Evolutionary conservation across 2,329 filamentous ascomycete species (phyloP).

Genomic region (Biscogniauxia marginata): DNA sequence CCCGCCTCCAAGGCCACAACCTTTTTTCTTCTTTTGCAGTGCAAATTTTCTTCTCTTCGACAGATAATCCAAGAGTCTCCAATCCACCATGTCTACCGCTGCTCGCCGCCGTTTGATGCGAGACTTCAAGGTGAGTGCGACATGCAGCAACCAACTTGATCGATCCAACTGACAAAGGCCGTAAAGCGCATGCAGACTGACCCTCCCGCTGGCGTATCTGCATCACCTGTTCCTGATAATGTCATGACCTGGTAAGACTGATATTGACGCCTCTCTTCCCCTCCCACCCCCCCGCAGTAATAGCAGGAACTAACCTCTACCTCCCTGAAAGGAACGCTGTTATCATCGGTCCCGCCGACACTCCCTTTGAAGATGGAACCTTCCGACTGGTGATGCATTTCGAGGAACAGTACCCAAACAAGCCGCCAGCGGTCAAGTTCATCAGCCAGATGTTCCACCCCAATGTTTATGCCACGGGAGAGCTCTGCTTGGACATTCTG

Average conservation of each 20-base stretch:
- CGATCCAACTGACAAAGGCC: slow-evolving; percentile 18
- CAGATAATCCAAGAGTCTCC: neutral
- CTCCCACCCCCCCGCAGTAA: slow-evolving; percentile 8
- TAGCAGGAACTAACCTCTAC: slow-evolving; percentile 25
- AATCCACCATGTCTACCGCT: slow-evolving; percentile 74
- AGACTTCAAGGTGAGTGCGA: slow-evolving; percentile 81
- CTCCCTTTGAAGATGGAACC: slow-evolving; percentile 96
- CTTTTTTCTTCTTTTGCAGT: neutral
- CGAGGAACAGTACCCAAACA: slow-evolving; percentile 98
- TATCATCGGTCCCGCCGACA: slow-evolving; percentile 95
- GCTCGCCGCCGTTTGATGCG: slow-evolving; percentile 96
- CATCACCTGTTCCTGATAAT: slow-evolving; percentile 92
- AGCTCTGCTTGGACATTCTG: slow-evolving; percentile 93
- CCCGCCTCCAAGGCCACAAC: neutral
- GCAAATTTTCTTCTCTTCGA: neutral
- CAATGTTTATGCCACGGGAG: slow-evolving; percentile 95
- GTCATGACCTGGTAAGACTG: slow-evolving; percentile 85
- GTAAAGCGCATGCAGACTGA: slow-evolving; percentile 96
- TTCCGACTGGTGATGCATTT: slow-evolving; percentile 99
- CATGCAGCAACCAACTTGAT: slow-evolving; percentile 6
- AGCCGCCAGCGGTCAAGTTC: slow-evolving; percentile 96
- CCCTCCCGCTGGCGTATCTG: slow-evolving; percentile 92
- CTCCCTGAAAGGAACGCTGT: slow-evolving; percentile 78
- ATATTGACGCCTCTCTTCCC: slow-evolving; percentile 4
- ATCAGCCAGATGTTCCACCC: slow-evolving; percentile 99